Percentiles rank a stretch among this genome's conserved stretches.
Conservation (phyloP, 2,329 filamentous ascomycete species). For the Sporothrix brunneoviolacea region DNA sequence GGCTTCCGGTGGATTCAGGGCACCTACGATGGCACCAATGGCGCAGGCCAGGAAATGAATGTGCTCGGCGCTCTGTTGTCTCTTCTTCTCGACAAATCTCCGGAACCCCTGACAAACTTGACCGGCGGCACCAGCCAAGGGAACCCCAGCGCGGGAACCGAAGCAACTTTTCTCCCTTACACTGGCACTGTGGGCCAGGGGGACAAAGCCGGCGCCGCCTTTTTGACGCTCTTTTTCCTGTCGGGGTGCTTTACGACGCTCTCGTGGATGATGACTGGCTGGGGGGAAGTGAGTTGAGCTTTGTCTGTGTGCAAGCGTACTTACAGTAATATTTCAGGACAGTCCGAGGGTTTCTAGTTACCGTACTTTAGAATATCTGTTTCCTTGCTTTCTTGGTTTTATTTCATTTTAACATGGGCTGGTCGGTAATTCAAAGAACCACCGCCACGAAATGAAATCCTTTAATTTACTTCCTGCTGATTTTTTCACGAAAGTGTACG, state of each 20-base stretch:
- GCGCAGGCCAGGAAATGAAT: slow-evolving; percentile 66
- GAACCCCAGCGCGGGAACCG: too few species aligned
- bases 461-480: neutral
- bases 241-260: neutral
- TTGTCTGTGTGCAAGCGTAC: too few species aligned
- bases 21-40: slow-evolving; percentile 51
- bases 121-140: too few species aligned
- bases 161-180: neutral
- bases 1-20: slow-evolving; percentile 58
- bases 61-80: slow-evolving; percentile 57
- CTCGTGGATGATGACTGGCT: slow-evolving; percentile 5
- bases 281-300: slow-evolving; percentile 3
- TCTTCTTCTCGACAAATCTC: too few species aligned
- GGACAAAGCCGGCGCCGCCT: slow-evolving; percentile 33
- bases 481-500: neutral
- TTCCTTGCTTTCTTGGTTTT: neutral
- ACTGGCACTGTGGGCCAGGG: slow-evolving; percentile 23
- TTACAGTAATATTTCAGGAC: too few species aligned
- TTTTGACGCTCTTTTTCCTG: slow-evolving; percentile 26
- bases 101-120: too few species aligned
- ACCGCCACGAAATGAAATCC: neutral
- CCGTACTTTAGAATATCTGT: neutral
- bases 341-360: neutral
- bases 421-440: too few species aligned
- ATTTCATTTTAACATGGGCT: neutral